Evolutionary conservation across 163 green algal genomes (phyloP), one percentile per base, ranked within the genome.

Genomic region (Smithsoniella earleae): DNA sequence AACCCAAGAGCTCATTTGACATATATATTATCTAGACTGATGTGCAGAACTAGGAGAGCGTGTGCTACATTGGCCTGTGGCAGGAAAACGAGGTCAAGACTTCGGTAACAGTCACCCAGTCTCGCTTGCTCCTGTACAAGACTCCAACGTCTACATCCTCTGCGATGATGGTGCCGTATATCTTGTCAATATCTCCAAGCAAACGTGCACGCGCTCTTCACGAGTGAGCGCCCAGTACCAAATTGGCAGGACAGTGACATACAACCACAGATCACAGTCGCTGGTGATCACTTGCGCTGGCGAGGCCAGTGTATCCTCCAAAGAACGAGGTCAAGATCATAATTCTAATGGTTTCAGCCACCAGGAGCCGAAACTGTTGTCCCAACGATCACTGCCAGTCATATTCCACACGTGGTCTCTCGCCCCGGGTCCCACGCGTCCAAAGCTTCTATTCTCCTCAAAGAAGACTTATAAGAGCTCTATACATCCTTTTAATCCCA

Each of bases 71-170:
- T n/a, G n/a, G n/a, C n/a, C n/a, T n/a, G n/a, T n/a, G n/a, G n/a
- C n/a, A n/a, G n/a, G n/a, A n/a, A n/a, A n/a, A n/a, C n/a, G n/a
- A n/a, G n/a, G n/a, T n/a, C n/a, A n/a, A n/a, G n/a, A 69, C 27
- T 69, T 38, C 25, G 31, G 27, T 16, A 33, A 33, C 4, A 37
- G 34, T 30, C 25, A 45, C 8, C 58, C 58, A 10, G 25, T 69
- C 20, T 36, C 58, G 30, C 27, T 69, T n/a, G 43, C 58, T n/a
- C 58, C 58, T n/a, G 27, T 69, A 30, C 58, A 30, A 16, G 58
- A 69, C 58, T 45, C 8, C 58, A 30, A 36, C n/a, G 30, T 69
- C 3, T 34, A 25, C 25, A 33, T 69, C n/a, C 58, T 69, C 16
- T 43, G 27, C 25, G 2, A 30, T 16, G 58, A 69, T 38, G 58